Conservation (phyloP, 306 rosid species). For the peach (Prunus persica) region Prunus_persica_NCBIv2 NC_034009.1:10141501-10142000, state of each 20-base stretch:
- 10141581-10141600: constrained; percentile 58
- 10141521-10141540: neutral
- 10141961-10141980: neutral
- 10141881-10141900: constrained; percentile 21
- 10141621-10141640: constrained; percentile 68
- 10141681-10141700: constrained; percentile 97
- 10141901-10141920: constrained; percentile 37
- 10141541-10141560: neutral
- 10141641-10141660: constrained; percentile 71
- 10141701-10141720: constrained; percentile 86
- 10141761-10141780: constrained; percentile 74
- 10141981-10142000: neutral
- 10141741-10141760: constrained; percentile 76
- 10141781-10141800: constrained; percentile 50
- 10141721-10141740: constrained; percentile 94
- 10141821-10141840: constrained; percentile 25
- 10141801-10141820: constrained; percentile 17
- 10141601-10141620: constrained; percentile 76
- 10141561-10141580: neutral
- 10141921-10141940: constrained; percentile 55
- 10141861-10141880: constrained; percentile 42
- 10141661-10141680: constrained; percentile 78
- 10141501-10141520: constrained; percentile 87
- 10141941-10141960: constrained; percentile 63
- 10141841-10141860: constrained; percentile 37